Evolutionary conservation across 306 rosid species (phyloP).

Genomic region (Erythrophleum fordii): DNA sequence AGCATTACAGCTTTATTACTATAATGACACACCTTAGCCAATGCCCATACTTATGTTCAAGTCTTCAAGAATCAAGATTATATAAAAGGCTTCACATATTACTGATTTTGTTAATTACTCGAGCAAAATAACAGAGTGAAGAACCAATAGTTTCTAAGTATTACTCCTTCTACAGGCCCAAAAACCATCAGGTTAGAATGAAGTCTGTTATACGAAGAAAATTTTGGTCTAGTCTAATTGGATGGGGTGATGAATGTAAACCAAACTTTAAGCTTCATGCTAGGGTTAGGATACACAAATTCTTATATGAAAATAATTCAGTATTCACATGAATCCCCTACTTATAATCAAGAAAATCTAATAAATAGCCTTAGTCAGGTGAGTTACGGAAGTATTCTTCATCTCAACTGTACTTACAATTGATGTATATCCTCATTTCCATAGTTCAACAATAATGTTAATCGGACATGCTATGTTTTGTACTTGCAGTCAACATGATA

Average conservation of each 20-base stretch:
- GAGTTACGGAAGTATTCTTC: neutral
- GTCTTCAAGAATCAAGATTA: neutral
- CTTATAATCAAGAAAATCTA: neutral
- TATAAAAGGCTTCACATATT: neutral
- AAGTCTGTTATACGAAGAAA: neutral
- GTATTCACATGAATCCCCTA: constrained; percentile 1
- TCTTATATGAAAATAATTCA: constrained; percentile 2
- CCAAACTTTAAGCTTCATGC: constrained; percentile 4
- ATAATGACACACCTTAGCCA: neutral
- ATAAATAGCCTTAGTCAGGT: neutral
- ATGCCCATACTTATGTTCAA: neutral
- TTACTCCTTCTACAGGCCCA: neutral
- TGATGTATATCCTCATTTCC: neutral
- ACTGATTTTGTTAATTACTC: neutral
- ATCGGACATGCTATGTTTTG: neutral
- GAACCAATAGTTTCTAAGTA: neutral
- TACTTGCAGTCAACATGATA: neutral
- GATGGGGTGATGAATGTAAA: neutral
- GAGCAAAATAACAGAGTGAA: too few species aligned
- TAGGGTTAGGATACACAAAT: neutral
- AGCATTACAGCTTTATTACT: neutral
- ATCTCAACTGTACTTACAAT: neutral
- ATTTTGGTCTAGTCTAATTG: neutral
- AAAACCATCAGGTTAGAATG: neutral
- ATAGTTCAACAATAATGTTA: neutral